Base-by-base conservation (phyloP, 805 yeast species). In the Ogataea pilisensis region DNA sequence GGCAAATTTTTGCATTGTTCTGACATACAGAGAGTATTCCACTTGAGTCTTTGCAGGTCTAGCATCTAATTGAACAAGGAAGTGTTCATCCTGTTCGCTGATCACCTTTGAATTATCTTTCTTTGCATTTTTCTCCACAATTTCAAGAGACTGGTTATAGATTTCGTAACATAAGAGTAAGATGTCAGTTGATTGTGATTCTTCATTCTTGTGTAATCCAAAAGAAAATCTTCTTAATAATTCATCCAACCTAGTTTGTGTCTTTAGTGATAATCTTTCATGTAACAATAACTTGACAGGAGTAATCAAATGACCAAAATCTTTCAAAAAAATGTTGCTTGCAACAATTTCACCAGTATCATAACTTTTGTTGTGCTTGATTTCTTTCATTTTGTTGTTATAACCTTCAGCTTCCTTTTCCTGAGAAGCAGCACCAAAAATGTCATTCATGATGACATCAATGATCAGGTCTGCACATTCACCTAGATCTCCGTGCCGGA, bases 381-480 rank as follows among this genome's bases (percentile, higher is more conserved):
- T 91, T 67, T 91, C 99, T 53, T 84, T 85, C 80, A 89, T 85
- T 46, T 82, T 80, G 24, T 86, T 81, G 38, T 76, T 76, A 55
- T 93, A 91, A 16, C 89, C 96, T 46, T 89, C 97, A 5, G 93
- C 90, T 49, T 93, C 98, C 58, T 93, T 91, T 55, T 93, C 98
- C 56, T 83, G 84, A 27, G 96, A 95, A 3, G 95, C 85, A 8
- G 82, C 75, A 19, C 99, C 99, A 61, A 93, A 90, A 4, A 80
- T 75, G 55, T 91, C 96, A 55, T 89, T 95, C 96, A 91, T 91
- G 18, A 90, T 71, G 13, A 88, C 69, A 18, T 77, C 80, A 50
- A 82, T 80, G 11, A 90, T 64, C 40, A 82, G 51, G 2, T 66
- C 65, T 4, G 82, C 76, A 37, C 69, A 60, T 12, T 76, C 81